Evolutionary conservation across 129 eudicot species (phyloP), one percentile per base, ranked within the genome.

Genomic region (Chrysanthemum makinoi): DNA sequence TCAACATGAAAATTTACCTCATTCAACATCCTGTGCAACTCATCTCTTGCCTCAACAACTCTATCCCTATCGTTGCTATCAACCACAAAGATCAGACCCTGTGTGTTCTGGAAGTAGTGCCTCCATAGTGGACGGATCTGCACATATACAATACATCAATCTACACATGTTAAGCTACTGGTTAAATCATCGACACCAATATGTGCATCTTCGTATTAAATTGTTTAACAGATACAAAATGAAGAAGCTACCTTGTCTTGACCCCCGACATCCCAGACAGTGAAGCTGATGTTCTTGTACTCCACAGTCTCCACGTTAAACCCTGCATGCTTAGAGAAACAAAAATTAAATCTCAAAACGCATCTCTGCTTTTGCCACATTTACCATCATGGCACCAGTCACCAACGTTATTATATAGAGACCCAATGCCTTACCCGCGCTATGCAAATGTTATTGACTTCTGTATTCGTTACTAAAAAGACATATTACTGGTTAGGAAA

Each of bases 81-180:
- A 72, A 95, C 99, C 72, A 95, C 99, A 76, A 95, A 95, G 64
- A 95, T 95, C 57, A 95, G 96, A 68, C 99, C 99, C 71, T 95
- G 99, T 11, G 97, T 95, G 84, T 95, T 95, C 66, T 95, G 99
- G 90, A 95, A 95, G 75, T 95, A 95, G 74, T 95, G 99, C 95
- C 99, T 95, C 99, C 99, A 95, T 77, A 95, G 80, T 73, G 99
- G 99, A 86, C 99, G 99, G 76, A 95, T 95, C 99, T 95, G 88
- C 75, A 70, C 44, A 44, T 18, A 44, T 39, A 19, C 8, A 22
- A 43, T 50, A 2, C n/a, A 59, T 26, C 2, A 2, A 56, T 9
- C n/a, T 1, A 35, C 24, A 58, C 58, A 66, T 3, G 12, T 14
- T 39, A 54, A 52, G 39, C 33, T 62, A 55, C 62, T 44, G 14